A percentile compares a stretch with the other conserved stretches of the same genome.
phyloP scores from a whole-genome alignment of 352 stramenopile species.

The Phytophthora fragariaefolia region DNA sequence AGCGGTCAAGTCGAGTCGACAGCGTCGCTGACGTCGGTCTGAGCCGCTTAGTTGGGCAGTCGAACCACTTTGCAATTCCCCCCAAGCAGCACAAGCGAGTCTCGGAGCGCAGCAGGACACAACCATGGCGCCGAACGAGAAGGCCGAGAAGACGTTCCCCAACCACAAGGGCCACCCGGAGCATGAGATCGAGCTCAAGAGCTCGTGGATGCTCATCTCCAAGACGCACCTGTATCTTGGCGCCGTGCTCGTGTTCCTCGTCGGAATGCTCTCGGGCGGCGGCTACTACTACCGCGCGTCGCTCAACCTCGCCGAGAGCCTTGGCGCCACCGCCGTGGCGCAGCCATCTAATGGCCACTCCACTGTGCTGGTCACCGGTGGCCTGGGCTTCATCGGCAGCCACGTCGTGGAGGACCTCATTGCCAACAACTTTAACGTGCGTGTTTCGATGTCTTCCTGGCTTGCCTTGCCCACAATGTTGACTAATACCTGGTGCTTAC shows the following conservation, averaged over 20 bases:
- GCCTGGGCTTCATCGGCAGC: conserved; percentile 85
- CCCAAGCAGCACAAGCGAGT: conserved; percentile 38
- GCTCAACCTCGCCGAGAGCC: conserved; percentile 32
- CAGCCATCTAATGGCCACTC: conserved; percentile 36
- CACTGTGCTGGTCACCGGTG: conserved; percentile 80
- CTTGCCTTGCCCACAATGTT: conserved; percentile 7
- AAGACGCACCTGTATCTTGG: conserved; percentile 73
- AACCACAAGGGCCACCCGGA: conserved; percentile 52
- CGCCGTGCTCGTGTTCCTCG: conserved; percentile 63
- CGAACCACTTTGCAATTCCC: conserved; percentile 42
- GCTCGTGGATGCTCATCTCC: conserved; percentile 77
- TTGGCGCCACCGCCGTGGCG: conserved; percentile 28
- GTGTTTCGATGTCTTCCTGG: conserved; percentile 13
- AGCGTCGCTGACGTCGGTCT: conserved; percentile 10
- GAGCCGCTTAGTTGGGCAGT: conserved; percentile 2
- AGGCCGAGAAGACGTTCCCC: conserved; percentile 36
- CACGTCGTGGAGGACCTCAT: conserved; percentile 83
- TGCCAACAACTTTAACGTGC: conserved; percentile 75
- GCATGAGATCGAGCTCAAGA: conserved; percentile 55
- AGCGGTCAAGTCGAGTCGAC: conserved; percentile 18
- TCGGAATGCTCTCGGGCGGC: conserved; percentile 69
- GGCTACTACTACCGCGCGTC: conserved; percentile 60
- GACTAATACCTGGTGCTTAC: no score
- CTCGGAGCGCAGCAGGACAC: conserved; percentile 9
- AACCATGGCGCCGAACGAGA: conserved; percentile 26